These are phyloP conservation scores for Rhodotorula sp. DNA, from an alignment of 1,284 basidiomycete species.

Conservation along the genomic window DNA sequence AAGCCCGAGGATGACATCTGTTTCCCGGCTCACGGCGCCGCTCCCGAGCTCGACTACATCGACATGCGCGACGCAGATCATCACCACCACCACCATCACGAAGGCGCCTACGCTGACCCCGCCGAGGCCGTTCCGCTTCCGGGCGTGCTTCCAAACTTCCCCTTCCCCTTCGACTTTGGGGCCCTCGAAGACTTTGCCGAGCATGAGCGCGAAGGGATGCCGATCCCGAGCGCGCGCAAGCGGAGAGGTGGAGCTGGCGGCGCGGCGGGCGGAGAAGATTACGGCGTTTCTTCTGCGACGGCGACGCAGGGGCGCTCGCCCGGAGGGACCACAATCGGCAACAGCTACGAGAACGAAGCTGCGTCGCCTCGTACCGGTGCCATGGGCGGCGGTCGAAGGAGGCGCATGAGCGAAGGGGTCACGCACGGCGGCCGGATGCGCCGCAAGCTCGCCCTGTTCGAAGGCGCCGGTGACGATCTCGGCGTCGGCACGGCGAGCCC, in stretches of 20 bases:
- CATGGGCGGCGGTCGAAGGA: slow-evolving; percentile 53
- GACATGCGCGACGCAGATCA: slow-evolving; percentile 9
- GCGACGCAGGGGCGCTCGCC: slow-evolving; percentile 10
- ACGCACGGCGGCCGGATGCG: slow-evolving; percentile 58
- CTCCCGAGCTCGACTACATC: slow-evolving; percentile 36
- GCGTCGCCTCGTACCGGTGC: slow-evolving; percentile 7
- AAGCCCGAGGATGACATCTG: slow-evolving; percentile 41
- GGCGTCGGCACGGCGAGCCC: background rate
- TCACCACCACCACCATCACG: slow-evolving; percentile 2
- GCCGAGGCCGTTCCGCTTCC: slow-evolving; percentile 37
- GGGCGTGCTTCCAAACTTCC: slow-evolving; percentile 45
- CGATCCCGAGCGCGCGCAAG: slow-evolving; percentile 51
- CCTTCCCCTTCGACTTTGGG: slow-evolving; percentile 66
- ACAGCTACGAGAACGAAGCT: slow-evolving; percentile 37
- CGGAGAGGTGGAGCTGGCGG: slow-evolving; percentile 14
- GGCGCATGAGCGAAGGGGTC: slow-evolving; percentile 79
- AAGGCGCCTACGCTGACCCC: background rate
- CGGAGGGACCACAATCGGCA: slow-evolving; percentile 46
- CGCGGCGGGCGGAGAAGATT: slow-evolving; percentile 19
- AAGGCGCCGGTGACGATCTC: slow-evolving; percentile 56
- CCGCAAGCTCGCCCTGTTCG: slow-evolving; percentile 89
- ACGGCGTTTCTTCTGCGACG: slow-evolving; percentile 31
- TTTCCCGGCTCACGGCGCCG: slow-evolving; percentile 39
- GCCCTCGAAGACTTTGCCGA: slow-evolving; percentile 77
- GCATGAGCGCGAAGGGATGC: slow-evolving; percentile 62